Base-by-base conservation (phyloP, 1,139 yeast species). In the Magnusiomyces suaveolens region DNA sequence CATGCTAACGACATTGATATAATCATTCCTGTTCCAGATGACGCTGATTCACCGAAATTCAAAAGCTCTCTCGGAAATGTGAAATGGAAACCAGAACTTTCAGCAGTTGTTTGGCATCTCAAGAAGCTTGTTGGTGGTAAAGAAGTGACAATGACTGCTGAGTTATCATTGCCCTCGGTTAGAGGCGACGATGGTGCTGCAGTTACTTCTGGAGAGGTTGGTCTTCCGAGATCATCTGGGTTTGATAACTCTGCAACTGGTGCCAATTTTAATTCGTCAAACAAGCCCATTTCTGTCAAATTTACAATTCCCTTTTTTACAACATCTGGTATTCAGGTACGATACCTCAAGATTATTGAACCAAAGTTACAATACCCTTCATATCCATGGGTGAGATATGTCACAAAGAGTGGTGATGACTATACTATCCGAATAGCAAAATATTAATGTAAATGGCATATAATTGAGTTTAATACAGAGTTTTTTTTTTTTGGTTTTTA, bases 371-470 rank as follows among this genome's bases (percentile, higher is more conserved):
- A 90, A 69, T 92, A 92, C 69, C 96, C 90, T 66, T 84, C 95
- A 59, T 89, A 89, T 67, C 98, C 98, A 1, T 92, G 97, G 95
- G 98, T 92, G 10, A 80, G 98, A 62, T 92, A 92, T 66, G 89
- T 92, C 56, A 92, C 97, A 2, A 87, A 87, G 70, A 81, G 88
- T 61, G 97, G 97, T 29, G 95, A 87, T 52, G 96, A 90, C 69
- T 92, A 90, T 68, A 88, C 95, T 24, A 87, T 92, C 53, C 81
- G 97, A 66, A 75, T 79, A 61, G 50, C 50, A 16, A 48, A 44
- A 33, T 39, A 51, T n/a, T 53, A 21, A n/a, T n/a, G n/a, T n/a
- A n/a, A n/a, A n/a, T n/a, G n/a, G n/a, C n/a, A n/a, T n/a, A n/a
- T n/a, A n/a, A n/a, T n/a, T n/a, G n/a, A n/a, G n/a, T n/a, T n/a